Percentiles rank a stretch among this genome's conserved stretches.
phyloP scores from a whole-genome alignment of 352 stramenopile genomes.

The Phytopythium boreale region DNA sequence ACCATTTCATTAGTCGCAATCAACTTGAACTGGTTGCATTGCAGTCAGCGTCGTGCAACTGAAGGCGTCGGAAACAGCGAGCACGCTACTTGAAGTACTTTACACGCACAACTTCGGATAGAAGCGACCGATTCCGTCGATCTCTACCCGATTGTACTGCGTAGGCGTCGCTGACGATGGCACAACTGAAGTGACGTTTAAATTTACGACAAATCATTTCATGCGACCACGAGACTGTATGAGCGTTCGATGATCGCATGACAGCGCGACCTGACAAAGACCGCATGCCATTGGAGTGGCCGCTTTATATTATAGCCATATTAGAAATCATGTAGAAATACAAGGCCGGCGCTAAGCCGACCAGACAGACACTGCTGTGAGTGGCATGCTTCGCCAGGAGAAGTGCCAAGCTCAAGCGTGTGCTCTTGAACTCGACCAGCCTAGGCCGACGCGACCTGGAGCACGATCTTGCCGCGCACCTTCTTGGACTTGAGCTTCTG shows the following conservation, averaged over 20 bases:
- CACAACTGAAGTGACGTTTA: too few species aligned
- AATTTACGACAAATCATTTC: too few species aligned
- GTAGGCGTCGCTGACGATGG: too few species aligned
- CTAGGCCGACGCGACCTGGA: conserved; percentile 16
- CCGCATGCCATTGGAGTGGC: not conserved
- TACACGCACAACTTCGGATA: too few species aligned
- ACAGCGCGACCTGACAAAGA: too few species aligned
- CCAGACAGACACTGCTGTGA: not conserved
- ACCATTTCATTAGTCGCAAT: not conserved
- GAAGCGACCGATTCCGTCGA: too few species aligned
- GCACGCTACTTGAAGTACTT: not conserved
- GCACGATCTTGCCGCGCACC: conserved; percentile 52
- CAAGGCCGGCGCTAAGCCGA: not conserved
- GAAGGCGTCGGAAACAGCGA: too few species aligned
- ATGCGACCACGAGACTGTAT: too few species aligned
- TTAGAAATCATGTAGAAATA: conserved; percentile 1
- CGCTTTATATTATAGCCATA: not conserved
- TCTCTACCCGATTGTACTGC: too few species aligned
- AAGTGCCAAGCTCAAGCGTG: not conserved
- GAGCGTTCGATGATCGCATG: too few species aligned
- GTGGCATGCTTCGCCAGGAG: too few species aligned
- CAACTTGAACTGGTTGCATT: not conserved
- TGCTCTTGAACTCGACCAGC: not conserved
- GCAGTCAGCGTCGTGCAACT: not conserved
- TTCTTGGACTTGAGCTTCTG: conserved; percentile 32